Evolutionary conservation across 164 flowering plant species (phyloP), one percentile per base, ranked within the genome.

Genomic region (Paratinospora sagittata): DNA sequence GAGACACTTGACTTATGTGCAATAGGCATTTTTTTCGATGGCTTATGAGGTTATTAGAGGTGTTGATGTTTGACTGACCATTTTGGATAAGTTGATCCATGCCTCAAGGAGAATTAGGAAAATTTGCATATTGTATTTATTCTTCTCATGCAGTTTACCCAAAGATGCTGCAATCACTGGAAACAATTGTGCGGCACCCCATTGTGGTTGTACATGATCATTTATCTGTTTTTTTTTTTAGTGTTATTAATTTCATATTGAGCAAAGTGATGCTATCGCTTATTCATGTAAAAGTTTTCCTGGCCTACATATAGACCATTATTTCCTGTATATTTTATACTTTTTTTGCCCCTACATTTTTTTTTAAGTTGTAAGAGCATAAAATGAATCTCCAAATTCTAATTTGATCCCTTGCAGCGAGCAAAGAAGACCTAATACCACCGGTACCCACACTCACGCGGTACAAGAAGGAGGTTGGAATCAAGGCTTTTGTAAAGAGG

Each of bases 401-500:
- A 21, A n/a, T 57, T 67, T 73, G 79, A 60, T 12, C 24, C 27
- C 27, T 57, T 85, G 81, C 89, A 95, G 98, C 85, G 72, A 87
- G 74, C 82, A 89, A 85, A 79, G 99, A 93, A 70, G 99, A 96
- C 73, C 72, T 96, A 75, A 81, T 93, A 80, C 99, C 99, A 70
- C 98, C 98, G 65, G 84, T 82, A 70, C 99, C 99, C 39, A 78
- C 88, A 72, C 92, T 96, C 61, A 93, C 99, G 14, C 81, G 99
- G 77, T 89, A 90, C 87, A 84, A 74, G 69, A 96, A 82, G 81
- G 99, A 91, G 80, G 70, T 71, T 86, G 99, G 92, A 78, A 88
- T 96, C 66, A 96, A 91, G 74, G 94, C 96, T 71, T 93, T 96
- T 81, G 95, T 93, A 34, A 96, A 90, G 84, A 93, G 89, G 83